Conservation (phyloP, 1,139 yeast genomes). For the Taiozyma sp. region DNA sequence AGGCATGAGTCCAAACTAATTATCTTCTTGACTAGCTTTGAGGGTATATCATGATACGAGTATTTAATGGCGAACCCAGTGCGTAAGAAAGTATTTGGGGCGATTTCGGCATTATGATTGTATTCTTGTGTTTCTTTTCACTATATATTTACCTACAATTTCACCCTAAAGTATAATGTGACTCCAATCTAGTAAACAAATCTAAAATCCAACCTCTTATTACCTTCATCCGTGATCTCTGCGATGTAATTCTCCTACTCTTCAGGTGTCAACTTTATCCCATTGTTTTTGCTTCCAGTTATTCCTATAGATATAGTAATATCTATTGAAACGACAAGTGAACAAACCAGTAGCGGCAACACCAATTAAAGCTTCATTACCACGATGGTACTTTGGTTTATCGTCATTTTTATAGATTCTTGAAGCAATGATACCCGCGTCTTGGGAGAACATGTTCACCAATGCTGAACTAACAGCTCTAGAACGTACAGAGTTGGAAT, state of each 20-base stretch:
- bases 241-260: conserved; percentile 42
- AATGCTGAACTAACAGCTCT: conserved; percentile 59
- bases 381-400: conserved; percentile 49
- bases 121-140: too few relatives aligned
- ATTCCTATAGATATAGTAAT: conserved; percentile 46
- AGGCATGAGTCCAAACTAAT: too few relatives aligned
- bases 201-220: conserved; percentile 50
- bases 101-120: too few relatives aligned
- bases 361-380: conserved; percentile 41
- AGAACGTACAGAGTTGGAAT: conserved; percentile 53
- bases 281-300: conserved; percentile 39
- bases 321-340: conserved; percentile 22
- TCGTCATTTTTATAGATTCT: conserved; percentile 52
- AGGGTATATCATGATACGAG: too few relatives aligned
- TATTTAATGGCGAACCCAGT: too few relatives aligned
- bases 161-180: too few relatives aligned
- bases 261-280: conserved; percentile 40
- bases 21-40: too few relatives aligned
- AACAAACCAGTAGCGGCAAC: conserved; percentile 1
- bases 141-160: too few relatives aligned
- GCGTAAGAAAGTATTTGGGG: too few relatives aligned
- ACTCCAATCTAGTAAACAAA: conserved; percentile 24
- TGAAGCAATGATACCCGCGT: conserved; percentile 45
- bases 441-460: conserved; percentile 48
- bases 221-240: conserved; percentile 47